Conservation (phyloP, 331 rosid genomes). For the Pyrus hybrid region DNA sequence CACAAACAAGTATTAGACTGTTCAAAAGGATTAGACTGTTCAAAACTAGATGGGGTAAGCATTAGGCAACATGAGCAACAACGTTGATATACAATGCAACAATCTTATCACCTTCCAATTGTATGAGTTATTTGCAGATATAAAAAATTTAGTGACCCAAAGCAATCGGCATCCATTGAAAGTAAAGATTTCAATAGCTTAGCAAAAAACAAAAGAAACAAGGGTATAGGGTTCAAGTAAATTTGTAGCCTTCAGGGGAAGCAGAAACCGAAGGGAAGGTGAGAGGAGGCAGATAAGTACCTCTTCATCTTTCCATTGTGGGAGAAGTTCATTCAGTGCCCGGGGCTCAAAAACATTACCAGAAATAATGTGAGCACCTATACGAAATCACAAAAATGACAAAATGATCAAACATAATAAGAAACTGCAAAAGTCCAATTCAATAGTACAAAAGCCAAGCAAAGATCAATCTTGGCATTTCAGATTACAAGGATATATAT, state of each 20-base stretch:
- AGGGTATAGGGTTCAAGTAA: background rate
- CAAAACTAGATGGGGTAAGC: background rate
- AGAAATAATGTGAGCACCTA: constrained; percentile 89
- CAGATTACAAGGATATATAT: background rate
- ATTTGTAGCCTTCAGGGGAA: background rate
- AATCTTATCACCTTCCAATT: background rate
- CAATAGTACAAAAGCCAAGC: background rate
- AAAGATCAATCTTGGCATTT: background rate
- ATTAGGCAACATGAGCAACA: background rate
- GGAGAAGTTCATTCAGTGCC: constrained; percentile 80
- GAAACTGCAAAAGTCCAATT: background rate
- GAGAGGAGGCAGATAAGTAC: constrained; percentile 19
- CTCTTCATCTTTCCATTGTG: constrained; percentile 80
- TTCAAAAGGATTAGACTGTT: background rate
- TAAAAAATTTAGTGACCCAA: background rate
- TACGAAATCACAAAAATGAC: background rate
- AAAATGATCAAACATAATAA: background rate
- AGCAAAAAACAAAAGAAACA: background rate
- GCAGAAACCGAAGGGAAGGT: background rate
- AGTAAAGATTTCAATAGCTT: no score
- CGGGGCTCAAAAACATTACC: constrained; percentile 97
- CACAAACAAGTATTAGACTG: background rate
- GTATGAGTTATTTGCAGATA: background rate
- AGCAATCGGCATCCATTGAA: background rate
- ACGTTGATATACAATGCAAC: background rate